A percentile compares a stretch with the other conserved stretches of the same genome.
These are phyloP conservation scores for Scutellaria galericulata DNA, from an alignment of 257 asterid species.

Conservation along the genomic window DNA sequence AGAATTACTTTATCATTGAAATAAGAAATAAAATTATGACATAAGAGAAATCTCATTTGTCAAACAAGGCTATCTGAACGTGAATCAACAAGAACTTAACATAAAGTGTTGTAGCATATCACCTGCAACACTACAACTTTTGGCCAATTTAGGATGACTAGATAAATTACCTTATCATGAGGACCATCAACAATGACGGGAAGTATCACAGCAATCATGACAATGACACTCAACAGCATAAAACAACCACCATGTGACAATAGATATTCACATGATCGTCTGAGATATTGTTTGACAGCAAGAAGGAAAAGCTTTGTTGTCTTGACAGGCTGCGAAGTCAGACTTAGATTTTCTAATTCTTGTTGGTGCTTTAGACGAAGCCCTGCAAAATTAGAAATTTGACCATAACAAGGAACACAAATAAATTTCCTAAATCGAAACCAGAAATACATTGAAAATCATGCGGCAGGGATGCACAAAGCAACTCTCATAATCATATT, in stretches of 20 bases:
- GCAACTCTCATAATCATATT: background rate
- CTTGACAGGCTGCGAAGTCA: slow-evolving; percentile 66
- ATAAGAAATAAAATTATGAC: background rate
- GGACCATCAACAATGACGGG: slow-evolving; percentile 55
- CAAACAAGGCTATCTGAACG: slow-evolving; percentile 12
- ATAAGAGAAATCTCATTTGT: slow-evolving; percentile 1
- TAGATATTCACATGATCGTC: slow-evolving; percentile 46
- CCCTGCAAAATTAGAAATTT: slow-evolving; percentile 44
- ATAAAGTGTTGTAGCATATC: slow-evolving; percentile 4
- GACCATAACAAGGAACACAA: background rate
- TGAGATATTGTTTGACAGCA: slow-evolving; percentile 53
- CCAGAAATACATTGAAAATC: background rate
- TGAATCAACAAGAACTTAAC: slow-evolving; percentile 9
- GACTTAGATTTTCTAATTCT: slow-evolving; percentile 61
- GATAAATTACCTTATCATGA: slow-evolving; percentile 58
- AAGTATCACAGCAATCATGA: slow-evolving; percentile 46
- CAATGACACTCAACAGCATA: slow-evolving; percentile 45
- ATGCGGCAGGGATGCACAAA: background rate
- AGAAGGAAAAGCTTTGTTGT: slow-evolving; percentile 60
- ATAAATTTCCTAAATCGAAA: background rate
- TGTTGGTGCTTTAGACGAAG: slow-evolving; percentile 58
- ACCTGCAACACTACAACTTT: background rate
- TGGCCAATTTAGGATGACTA: slow-evolving; percentile 19
- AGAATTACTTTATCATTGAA: background rate
- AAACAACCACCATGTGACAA: slow-evolving; percentile 59